Conservation (phyloP, 371 early-diverging fungal species). For the Circinella umbellata region DNA sequence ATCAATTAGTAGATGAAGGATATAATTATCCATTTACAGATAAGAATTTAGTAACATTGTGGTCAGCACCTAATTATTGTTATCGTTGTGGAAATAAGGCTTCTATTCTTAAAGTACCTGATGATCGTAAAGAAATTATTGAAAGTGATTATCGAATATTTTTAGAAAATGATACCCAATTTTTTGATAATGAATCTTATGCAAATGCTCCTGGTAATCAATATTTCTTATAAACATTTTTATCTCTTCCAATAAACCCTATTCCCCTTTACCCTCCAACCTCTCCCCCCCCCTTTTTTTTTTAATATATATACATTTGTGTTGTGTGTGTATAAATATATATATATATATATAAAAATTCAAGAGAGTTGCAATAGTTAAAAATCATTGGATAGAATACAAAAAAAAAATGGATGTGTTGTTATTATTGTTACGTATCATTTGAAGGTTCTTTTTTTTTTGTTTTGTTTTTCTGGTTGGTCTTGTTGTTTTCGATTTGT, state of each 20-base stretch:
- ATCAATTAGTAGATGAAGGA: slow-evolving; percentile 97
- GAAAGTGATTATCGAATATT: slow-evolving; percentile 77
- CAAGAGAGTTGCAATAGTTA: background rate
- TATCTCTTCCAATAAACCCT: too few relatives aligned
- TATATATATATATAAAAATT: background rate
- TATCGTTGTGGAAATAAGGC: slow-evolving; percentile 99
- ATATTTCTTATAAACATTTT: slow-evolving; percentile 31
- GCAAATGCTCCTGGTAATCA: slow-evolving; percentile 49
- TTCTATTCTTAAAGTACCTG: slow-evolving; percentile 87
- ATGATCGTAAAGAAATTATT: slow-evolving; percentile 83
- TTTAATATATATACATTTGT: too few relatives aligned
- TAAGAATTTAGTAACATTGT: slow-evolving; percentile 98
- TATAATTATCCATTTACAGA: slow-evolving; percentile 98
- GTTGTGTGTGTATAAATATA: background rate
- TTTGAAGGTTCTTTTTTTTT: too few relatives aligned
- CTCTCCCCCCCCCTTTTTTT: background rate
- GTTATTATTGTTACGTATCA: background rate
- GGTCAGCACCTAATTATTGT: slow-evolving; percentile 99
- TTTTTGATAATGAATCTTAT: slow-evolving; percentile 29
- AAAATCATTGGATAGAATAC: background rate
- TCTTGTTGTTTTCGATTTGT: too few relatives aligned
- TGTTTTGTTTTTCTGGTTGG: too few relatives aligned
- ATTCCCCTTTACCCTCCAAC: background rate
- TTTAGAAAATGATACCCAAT: slow-evolving; percentile 79
- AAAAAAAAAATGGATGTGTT: background rate